These are phyloP conservation scores for Colletotrichum lini DNA, from an alignment of 2,329 filamentous ascomycete genomes.

Conservation along the genomic window DNA sequence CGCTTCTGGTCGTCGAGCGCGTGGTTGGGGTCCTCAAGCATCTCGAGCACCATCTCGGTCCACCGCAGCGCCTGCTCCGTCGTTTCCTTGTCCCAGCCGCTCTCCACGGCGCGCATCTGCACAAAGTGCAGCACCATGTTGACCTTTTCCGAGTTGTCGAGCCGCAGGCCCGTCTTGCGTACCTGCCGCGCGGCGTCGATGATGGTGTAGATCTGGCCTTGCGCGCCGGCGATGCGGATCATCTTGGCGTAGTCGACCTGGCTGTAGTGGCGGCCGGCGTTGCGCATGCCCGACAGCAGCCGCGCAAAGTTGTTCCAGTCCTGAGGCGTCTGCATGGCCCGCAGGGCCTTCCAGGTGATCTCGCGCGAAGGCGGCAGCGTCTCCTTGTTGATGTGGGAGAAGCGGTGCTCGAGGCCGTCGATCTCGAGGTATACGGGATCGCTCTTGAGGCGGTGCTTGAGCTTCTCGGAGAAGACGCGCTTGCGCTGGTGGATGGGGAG, in stretches of 20 bases:
- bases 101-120: constrained; percentile 59
- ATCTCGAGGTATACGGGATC: constrained; percentile 73
- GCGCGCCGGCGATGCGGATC: constrained; percentile 56
- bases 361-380: constrained; percentile 61
- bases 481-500: constrained; percentile 68
- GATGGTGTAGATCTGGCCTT: constrained; percentile 60
- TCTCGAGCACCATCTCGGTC: constrained; percentile 63
- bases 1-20: constrained; percentile 35
- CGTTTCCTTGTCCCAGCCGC: constrained; percentile 51
- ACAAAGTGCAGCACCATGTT: constrained; percentile 56
- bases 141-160: constrained; percentile 59
- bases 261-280: constrained; percentile 57
- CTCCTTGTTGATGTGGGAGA: constrained; percentile 60
- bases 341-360: constrained; percentile 56
- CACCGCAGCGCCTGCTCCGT: constrained; percentile 61
- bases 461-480: constrained; percentile 64
- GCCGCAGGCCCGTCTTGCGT: constrained; percentile 60
- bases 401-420: constrained; percentile 68
- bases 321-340: constrained; percentile 61
- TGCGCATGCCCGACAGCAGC: constrained; percentile 65
- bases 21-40: constrained; percentile 63
- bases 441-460: constrained; percentile 63
- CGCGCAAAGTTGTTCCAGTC: constrained; percentile 69
- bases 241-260: constrained; percentile 55
- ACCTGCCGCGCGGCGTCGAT: constrained; percentile 66